Evolutionary conservation across 306 rosid genomes (phyloP).

Genomic region (Corylus heterophylla): DNA sequence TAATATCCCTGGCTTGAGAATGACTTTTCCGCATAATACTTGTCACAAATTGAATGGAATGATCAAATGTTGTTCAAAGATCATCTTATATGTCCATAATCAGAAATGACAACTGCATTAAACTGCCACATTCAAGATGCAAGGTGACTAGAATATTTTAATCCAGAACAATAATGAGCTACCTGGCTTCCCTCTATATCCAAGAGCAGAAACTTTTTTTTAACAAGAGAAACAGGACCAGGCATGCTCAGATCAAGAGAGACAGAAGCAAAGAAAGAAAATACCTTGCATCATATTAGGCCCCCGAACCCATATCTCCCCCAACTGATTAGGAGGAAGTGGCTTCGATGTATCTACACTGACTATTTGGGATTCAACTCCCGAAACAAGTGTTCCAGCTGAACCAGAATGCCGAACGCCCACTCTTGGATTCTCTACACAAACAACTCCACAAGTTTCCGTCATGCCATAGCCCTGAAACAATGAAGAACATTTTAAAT

Average conservation of each 20-base stretch:
- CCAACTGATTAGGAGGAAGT: constrained; percentile 79
- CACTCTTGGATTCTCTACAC: constrained; percentile 48
- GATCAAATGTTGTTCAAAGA: neutral
- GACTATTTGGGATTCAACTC: constrained; percentile 77
- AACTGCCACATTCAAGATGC: neutral
- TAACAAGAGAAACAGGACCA: neutral
- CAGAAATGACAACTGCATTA: neutral
- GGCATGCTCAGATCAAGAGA: neutral
- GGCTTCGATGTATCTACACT: constrained; percentile 77
- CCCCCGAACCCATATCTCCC: constrained; percentile 95
- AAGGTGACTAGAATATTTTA: no score
- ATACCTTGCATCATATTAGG: constrained; percentile 87
- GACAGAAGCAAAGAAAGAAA: neutral
- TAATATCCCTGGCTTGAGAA: neutral
- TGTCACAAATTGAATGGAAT: neutral
- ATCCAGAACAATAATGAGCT: neutral
- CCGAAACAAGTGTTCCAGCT: constrained; percentile 64
- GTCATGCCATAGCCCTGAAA: constrained; percentile 94
- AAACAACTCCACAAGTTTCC: constrained; percentile 74
- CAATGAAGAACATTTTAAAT: constrained; percentile 7
- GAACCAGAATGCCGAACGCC: constrained; percentile 71
- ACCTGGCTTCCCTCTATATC: neutral
- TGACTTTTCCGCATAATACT: neutral
- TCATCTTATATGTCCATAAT: no score
- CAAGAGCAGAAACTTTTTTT: neutral